Percentiles rank a stretch among this genome's conserved stretches.
Conservation (phyloP, 2,329 filamentous ascomycete genomes). For the Pseudopithomyces maydicus region DNA sequence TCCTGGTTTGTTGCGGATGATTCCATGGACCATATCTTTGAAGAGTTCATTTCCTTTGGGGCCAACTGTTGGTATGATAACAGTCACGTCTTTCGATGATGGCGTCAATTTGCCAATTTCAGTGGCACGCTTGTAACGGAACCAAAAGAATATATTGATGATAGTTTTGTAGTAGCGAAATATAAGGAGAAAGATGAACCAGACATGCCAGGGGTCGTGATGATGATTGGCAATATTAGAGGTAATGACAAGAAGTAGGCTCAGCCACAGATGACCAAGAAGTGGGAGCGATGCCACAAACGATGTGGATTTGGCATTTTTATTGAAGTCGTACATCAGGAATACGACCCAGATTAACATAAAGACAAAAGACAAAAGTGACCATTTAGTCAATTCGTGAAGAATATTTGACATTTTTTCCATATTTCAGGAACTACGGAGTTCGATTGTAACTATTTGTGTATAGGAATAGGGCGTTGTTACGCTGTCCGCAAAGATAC, state of each 20-base stretch:
- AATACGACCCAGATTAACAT: background rate
- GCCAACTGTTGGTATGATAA: constrained; percentile 27
- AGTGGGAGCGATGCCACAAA: constrained; percentile 9
- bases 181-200: constrained; percentile 17
- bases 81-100: constrained; percentile 16
- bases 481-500: too few species aligned
- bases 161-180: constrained; percentile 28
- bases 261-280: constrained; percentile 16
- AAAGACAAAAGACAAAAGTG: background rate
- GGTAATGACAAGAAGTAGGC: constrained; percentile 8
- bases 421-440: background rate
- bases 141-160: constrained; percentile 22
- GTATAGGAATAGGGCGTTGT: too few species aligned
- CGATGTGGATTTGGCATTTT: background rate
- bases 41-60: constrained; percentile 11
- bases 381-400: background rate
- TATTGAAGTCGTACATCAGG: background rate
- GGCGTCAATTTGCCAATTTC: background rate
- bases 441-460: background rate
- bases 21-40: constrained; percentile 13
- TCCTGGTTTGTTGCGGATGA: constrained; percentile 19
- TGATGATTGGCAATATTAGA: constrained; percentile 2
- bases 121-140: constrained; percentile 15
- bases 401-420: background rate
- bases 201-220: constrained; percentile 11